phyloP scores from a whole-genome alignment of 495 filamentous ascomycete genomes.

The Penicillium parvum region DNA sequence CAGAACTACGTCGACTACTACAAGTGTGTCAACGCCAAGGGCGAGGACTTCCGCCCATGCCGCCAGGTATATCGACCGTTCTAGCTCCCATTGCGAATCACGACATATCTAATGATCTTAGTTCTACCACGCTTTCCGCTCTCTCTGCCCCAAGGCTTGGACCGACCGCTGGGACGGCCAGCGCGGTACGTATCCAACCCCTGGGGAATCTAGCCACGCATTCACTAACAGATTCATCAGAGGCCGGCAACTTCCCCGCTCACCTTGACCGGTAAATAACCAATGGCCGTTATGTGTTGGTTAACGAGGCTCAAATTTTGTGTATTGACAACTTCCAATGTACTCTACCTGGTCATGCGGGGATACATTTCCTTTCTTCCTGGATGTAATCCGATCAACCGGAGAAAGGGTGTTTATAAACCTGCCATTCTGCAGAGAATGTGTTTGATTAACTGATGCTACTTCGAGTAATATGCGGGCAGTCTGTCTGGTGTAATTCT shows the following conservation, averaged over 20 bases:
- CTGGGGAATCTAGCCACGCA: constrained; percentile 2
- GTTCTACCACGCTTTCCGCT: constrained; percentile 95
- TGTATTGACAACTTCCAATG: constrained; percentile 41
- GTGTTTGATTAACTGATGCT: constrained; percentile 4
- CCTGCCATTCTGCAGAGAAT: constrained; percentile 27
- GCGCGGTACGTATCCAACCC: constrained; percentile 63
- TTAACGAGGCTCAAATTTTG: constrained; percentile 25
- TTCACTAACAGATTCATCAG: constrained; percentile 45
- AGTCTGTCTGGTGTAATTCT: constrained; percentile 2
- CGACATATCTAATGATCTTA: constrained; percentile 29
- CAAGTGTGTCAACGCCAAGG: constrained; percentile 98
- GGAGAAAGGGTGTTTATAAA: constrained; percentile 32
- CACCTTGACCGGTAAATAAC: constrained; percentile 40
- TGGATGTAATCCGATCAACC: constrained; percentile 12
- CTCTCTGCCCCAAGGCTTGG: constrained; percentile 95
- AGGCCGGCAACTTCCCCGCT: constrained; percentile 86
- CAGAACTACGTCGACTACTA: constrained; percentile 99
- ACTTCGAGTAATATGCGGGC: too few relatives aligned
- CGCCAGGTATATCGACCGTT: constrained; percentile 68
- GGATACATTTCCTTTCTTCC: constrained; percentile 28
- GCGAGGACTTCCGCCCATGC: constrained; percentile 98
- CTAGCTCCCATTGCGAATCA: neutral
- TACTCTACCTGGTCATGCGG: constrained; percentile 42
- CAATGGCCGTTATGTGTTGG: constrained; percentile 19
- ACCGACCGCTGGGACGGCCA: constrained; percentile 95